Percentiles rank a stretch among this genome's conserved stretches.
These are phyloP conservation scores for cucumber (Cucumis sativus) DNA, from an alignment of 306 rosid genomes.

Conservation along the genomic window Cucumber_9930_V3 NC_026659.2:8632501-8633000, in stretches of 20 bases:
- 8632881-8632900: too few species aligned
- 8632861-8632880: neutral
- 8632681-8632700: neutral
- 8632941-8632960: slow-evolving; percentile 2
- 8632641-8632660: neutral
- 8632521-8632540: too few species aligned
- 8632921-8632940: neutral
- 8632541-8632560: too few species aligned
- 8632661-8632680: slow-evolving; percentile 6
- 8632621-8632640: neutral
- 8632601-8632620: neutral
- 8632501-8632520: too few species aligned
- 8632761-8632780: neutral
- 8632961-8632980: neutral
- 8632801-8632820: slow-evolving; percentile 11
- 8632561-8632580: too few species aligned
- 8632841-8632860: slow-evolving; percentile 12
- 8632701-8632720: neutral
- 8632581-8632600: too few species aligned
- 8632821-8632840: slow-evolving; percentile 11
- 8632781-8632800: neutral
- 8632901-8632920: neutral
- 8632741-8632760: neutral
- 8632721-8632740: neutral
- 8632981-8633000: neutral